Percentiles rank a stretch among this genome's conserved stretches.
Conservation (phyloP, 352 stramenopile genomes). For the Pythium aristosporum region DNA sequence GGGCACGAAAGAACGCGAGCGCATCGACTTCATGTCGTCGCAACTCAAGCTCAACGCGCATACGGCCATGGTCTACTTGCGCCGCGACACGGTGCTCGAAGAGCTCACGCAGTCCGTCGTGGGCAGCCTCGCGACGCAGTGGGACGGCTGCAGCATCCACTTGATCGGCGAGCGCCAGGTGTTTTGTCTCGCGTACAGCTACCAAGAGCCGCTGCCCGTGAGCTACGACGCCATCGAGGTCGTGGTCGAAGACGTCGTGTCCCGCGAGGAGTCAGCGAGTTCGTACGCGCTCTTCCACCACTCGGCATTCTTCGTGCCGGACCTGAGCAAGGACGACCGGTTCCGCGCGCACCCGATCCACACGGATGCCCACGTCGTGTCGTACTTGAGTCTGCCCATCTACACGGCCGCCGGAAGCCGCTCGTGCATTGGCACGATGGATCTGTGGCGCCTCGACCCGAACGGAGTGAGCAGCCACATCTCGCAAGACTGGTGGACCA, state of each 20-base stretch:
- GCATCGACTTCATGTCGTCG: slow-evolving; percentile 52
- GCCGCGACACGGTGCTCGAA: slow-evolving; percentile 52
- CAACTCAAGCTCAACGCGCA: slow-evolving; percentile 60
- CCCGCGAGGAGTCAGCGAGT: slow-evolving; percentile 67
- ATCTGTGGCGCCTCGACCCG: slow-evolving; percentile 60
- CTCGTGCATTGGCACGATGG: slow-evolving; percentile 61
- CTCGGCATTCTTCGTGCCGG: slow-evolving; percentile 63
- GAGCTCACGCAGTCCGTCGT: slow-evolving; percentile 48
- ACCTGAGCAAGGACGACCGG: slow-evolving; percentile 58
- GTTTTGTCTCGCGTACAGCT: slow-evolving; percentile 57
- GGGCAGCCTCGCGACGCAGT: slow-evolving; percentile 52
- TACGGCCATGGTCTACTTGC: slow-evolving; percentile 52
- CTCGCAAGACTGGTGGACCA: slow-evolving; percentile 57
- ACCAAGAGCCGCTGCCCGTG: slow-evolving; percentile 36
- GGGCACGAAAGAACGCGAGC: slow-evolving; percentile 34
- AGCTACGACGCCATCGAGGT: slow-evolving; percentile 36
- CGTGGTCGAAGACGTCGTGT: slow-evolving; percentile 52
- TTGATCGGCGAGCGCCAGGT: slow-evolving; percentile 55
- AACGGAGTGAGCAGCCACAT: slow-evolving; percentile 57
- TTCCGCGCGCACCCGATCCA: slow-evolving; percentile 68
- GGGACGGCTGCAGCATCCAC: slow-evolving; percentile 72
- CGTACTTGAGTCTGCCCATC: slow-evolving; percentile 71
- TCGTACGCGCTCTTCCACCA: slow-evolving; percentile 67
- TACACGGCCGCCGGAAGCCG: slow-evolving; percentile 38
- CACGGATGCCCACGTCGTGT: slow-evolving; percentile 55